Base-by-base conservation (phyloP, 2,329 filamentous ascomycete genomes). In the Aspergillus fumigatus region DNA sequence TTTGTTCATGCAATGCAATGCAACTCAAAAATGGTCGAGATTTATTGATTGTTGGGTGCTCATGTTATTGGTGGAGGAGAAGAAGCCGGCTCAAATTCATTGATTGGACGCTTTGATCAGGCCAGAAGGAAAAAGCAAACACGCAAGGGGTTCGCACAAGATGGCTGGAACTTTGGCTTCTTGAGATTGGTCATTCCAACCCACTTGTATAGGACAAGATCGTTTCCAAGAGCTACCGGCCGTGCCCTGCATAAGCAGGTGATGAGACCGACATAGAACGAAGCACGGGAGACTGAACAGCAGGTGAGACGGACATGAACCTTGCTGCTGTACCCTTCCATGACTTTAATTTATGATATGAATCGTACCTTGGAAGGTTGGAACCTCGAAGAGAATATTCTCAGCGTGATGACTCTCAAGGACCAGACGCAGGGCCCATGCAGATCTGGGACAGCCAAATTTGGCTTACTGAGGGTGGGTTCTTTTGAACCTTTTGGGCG, bases 1-100 rank as follows among this genome's bases (percentile, higher is more conserved):
- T 17, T 35, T 17, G 14, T 17, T 6, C 17, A 60, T 62, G 62
- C 55, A 60, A 64, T 63, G 63, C 61, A 63, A 65, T 65, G 63
- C 55, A 65, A 65, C 63, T 60, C 55, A 61, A 62, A 56, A 47
- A 23, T 3, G 11, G 7, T 59, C 53, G 51, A 56, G n/a, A 45
- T 58, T 58, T 59, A 61, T 64, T 61, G 51, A 60, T 59, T 51
- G 48, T 54, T 57, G 54, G 26, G 43, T 47, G 19, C 8, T 14
- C 21, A 48, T 51, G 29, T 23, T 40, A 58, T 56, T 52, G 57
- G 43, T 48, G 21, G 29, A 38, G 43, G 51, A 26, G 27, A 48
- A 26, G 43, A 47, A 27, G 17, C 50, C 27, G 35, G 48, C 29
- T 51, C 35, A 25, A 21, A 21, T 32, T 51, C 51, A 55, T 48